Percentiles rank a stretch among this genome's conserved stretches.
Evolutionary conservation across 768 basidiomycete species (phyloP).

Genomic region (Polyporus arcularius): DNA sequence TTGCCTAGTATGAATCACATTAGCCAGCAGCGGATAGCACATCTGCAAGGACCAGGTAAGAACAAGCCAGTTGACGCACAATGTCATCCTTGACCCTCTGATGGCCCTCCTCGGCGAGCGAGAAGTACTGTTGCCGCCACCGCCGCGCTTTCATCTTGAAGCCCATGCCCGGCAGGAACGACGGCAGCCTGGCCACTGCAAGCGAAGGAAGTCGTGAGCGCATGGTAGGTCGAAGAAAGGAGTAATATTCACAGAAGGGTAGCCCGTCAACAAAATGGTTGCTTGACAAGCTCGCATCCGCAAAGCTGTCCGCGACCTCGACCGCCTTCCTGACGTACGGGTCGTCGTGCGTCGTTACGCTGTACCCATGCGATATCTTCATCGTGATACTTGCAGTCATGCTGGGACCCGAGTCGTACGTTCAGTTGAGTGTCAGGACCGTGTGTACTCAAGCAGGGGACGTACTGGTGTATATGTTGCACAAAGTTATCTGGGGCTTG

Average conservation of each 20-base stretch:
- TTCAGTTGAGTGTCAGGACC: too few relatives aligned
- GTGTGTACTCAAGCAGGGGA: not conserved
- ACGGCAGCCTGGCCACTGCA: constrained; percentile 25
- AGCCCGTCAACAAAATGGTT: constrained; percentile 9
- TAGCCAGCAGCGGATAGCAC: not conserved
- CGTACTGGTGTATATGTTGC: constrained; percentile 42
- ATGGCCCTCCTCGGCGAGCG: constrained; percentile 10
- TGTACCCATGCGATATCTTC: constrained; percentile 11
- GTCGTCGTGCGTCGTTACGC: not conserved
- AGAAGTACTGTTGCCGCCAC: constrained; percentile 13
- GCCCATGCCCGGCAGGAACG: constrained; percentile 27
- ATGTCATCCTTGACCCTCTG: constrained; percentile 10
- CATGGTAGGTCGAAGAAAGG: too few relatives aligned
- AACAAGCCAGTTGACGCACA: not conserved
- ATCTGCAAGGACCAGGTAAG: too few relatives aligned
- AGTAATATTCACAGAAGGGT: not conserved
- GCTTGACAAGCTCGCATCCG: not conserved
- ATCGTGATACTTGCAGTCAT: constrained; percentile 4
- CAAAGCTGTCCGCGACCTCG: constrained; percentile 2
- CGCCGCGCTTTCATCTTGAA: constrained; percentile 24
- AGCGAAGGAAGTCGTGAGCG: not conserved
- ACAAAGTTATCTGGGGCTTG: constrained; percentile 55
- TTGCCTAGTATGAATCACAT: not conserved
- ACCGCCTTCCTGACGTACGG: constrained; percentile 2
- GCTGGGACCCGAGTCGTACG: not conserved